Conservation (phyloP, 306 rosid species). For the Quercus bicolor region DNA sequence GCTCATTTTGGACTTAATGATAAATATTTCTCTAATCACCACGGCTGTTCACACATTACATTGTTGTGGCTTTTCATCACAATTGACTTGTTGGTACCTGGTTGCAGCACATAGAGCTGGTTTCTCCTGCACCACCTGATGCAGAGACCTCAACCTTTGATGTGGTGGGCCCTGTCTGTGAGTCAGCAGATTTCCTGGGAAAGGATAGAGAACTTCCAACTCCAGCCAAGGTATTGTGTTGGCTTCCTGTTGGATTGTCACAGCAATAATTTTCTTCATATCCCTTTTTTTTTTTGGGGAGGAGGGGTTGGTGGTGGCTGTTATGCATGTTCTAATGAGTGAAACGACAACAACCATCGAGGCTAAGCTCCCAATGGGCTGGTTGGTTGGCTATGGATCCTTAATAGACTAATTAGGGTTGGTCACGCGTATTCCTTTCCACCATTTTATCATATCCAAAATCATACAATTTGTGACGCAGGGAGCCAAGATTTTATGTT, state of each 20-base stretch:
- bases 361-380: too few species aligned
- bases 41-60: background rate
- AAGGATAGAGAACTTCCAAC: slow-evolving; percentile 56
- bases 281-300: background rate
- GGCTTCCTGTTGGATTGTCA: background rate
- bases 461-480: too few species aligned
- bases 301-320: too few species aligned
- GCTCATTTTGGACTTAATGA: background rate
- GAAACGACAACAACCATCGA: too few species aligned
- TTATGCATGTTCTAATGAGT: too few species aligned
- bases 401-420: too few species aligned
- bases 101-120: slow-evolving; percentile 88
- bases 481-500: too few species aligned
- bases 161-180: slow-evolving; percentile 67
- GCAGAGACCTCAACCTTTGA: slow-evolving; percentile 45
- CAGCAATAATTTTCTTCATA: background rate
- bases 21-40: background rate
- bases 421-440: too few species aligned
- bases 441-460: too few species aligned
- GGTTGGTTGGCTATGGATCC: too few species aligned
- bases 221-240: slow-evolving; percentile 34
- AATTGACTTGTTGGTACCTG: slow-evolving; percentile 9
- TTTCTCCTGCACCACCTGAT: slow-evolving; percentile 62
- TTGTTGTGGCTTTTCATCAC: background rate
- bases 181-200: slow-evolving; percentile 64